Percentiles rank a stretch among this genome's conserved stretches.
Conservation (phyloP, 371 early-diverging fungal genomes). For the Smittium culicis region DNA sequence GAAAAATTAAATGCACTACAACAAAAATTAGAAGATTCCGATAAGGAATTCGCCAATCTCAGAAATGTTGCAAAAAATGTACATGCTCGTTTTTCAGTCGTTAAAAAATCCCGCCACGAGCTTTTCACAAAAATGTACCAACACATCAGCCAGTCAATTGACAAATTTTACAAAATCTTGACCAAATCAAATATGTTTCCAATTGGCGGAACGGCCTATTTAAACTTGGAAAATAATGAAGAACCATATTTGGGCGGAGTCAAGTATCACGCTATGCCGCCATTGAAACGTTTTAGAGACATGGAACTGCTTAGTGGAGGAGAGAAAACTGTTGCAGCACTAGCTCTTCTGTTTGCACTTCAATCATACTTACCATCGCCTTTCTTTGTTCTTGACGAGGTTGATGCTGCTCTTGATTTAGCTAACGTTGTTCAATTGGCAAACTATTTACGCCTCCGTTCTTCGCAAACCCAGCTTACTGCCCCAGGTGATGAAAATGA, state of each 20-base stretch:
- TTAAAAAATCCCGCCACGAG: constrained; percentile 72
- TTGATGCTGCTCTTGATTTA: constrained; percentile 98
- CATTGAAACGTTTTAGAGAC: constrained; percentile 97
- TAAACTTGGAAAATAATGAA: constrained; percentile 82
- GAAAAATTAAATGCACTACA: constrained; percentile 73
- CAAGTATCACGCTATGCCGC: constrained; percentile 98
- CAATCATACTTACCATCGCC: constrained; percentile 91
- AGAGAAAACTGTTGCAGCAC: constrained; percentile 97
- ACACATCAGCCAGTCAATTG: constrained; percentile 79
- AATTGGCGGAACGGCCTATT: constrained; percentile 89
- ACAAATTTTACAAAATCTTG: constrained; percentile 88
- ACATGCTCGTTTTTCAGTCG: constrained; percentile 58
- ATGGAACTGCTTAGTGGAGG: constrained; percentile 99
- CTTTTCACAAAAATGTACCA: constrained; percentile 79
- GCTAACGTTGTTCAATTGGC: constrained; percentile 90
- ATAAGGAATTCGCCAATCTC: constrained; percentile 63
- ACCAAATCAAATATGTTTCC: constrained; percentile 68
- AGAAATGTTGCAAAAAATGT: constrained; percentile 61
- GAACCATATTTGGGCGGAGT: constrained; percentile 93
- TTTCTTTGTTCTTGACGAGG: constrained; percentile 99
- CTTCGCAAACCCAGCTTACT: constrained; percentile 8
- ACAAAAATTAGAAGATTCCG: constrained; percentile 56
- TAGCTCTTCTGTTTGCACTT: constrained; percentile 95
- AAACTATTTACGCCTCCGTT: constrained; percentile 60
- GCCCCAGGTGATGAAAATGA: neutral